These are phyloP conservation scores for Populus hybrid DNA, from an alignment of 441 rosid species.

Conservation along the genomic window DNA sequence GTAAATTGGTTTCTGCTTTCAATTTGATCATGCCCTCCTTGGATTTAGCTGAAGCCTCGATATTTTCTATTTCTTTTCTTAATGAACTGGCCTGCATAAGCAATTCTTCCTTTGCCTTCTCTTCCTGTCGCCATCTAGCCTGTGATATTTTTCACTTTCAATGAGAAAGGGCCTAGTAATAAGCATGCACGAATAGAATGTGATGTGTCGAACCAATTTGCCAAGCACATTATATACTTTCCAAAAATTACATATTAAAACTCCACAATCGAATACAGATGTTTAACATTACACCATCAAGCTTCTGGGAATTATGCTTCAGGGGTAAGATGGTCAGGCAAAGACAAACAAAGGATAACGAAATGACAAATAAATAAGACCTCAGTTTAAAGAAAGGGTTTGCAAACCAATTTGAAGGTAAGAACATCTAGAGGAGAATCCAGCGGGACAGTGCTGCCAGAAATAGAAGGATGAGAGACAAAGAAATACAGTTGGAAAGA, in stretches of 20 bases:
- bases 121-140: constrained; percentile 85
- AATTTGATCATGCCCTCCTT: constrained; percentile 59
- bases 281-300: neutral
- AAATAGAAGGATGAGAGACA: neutral
- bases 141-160: constrained; percentile 37
- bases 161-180: constrained; percentile 26
- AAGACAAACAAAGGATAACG: neutral
- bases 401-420: neutral
- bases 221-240: neutral
- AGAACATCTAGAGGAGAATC: neutral
- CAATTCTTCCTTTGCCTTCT: constrained; percentile 56
- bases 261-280: neutral
- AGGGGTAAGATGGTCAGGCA: neutral
- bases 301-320: neutral
- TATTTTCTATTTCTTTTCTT: constrained; percentile 61
- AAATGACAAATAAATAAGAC: neutral
- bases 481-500: neutral
- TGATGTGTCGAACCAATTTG: neutral
- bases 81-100: constrained; percentile 41
- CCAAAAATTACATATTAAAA: neutral
- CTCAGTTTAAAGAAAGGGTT: too few relatives aligned
- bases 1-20: constrained; percentile 62
- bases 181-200: constrained; percentile 10
- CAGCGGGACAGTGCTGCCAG: neutral
- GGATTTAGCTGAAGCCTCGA: constrained; percentile 57